Base-by-base conservation (phyloP, 2,329 filamentous ascomycete genomes). In the Xylariaceae sp. region DNA sequence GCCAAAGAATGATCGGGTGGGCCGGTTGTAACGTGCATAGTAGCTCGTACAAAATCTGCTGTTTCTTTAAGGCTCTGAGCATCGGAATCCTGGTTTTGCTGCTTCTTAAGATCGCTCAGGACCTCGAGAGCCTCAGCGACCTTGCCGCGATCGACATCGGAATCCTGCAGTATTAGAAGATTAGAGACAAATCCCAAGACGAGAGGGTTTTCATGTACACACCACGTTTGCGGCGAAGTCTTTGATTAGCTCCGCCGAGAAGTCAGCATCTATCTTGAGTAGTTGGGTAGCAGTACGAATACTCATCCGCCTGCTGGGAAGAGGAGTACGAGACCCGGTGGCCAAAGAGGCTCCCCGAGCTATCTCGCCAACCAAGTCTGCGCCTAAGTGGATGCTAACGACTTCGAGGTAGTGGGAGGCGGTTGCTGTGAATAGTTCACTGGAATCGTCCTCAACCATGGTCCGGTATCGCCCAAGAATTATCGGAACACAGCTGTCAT, bases 81-180 rank as follows among this genome's bases (percentile, higher is more conserved):
- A 52, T 71, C 66, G 44, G 59, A 39, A 10, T 59, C 52, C 10
- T 61, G 51, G 17, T 58, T 60, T 39, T 68, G 62, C 23, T 66
- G 57, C 2, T 55, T 53, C 57, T 71, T 71, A 15, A 66, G 62
- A 2, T 69, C 64, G n/a, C 68, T 65, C 15, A 72, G 51, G 1
- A 69, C 66, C 34, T 68, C 62, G 8, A 73, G 57, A 49, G 71
- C 70, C 45, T 71, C 64, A 5, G 68, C 54, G 34, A 71, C 58
- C 53, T 65, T 64, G 4, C 11, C 41, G 23, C 67, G 68, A 17
- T 69, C 65, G 49, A 59, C 56, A 10, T 56, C 51, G 4, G 67
- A 63, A 23, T 66, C 60, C 69, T 70, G 37, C 17, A 56, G 4
- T n/a, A 15, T 48, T 11, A 4, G 55, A 23, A 34, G 37, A 54